Evolutionary conservation across 306 rosid genomes (phyloP), one percentile per base, ranked within the genome.

Genomic region (Cucurbita pepo): DNA sequence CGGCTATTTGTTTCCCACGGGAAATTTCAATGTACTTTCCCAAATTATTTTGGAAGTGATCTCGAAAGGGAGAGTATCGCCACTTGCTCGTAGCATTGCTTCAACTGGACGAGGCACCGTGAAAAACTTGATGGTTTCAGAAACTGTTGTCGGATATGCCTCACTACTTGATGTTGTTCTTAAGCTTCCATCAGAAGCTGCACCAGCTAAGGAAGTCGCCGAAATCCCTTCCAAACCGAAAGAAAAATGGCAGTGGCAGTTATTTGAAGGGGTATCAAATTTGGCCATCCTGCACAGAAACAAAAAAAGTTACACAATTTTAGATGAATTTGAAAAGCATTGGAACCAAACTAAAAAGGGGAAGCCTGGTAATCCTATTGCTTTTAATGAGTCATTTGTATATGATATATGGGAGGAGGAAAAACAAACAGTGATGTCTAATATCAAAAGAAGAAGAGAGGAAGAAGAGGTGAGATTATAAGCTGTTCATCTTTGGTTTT

Each of bases 371-470:
- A 45, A 69, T 21, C 43, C 71, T 14, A 60, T 57, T 82, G 77
- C 85, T 48, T 80, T 72, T 71, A 61, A 74, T 74, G 88, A 84
- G 83, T 67, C 86, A 22, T 89, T 88, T 83, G 62, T 91, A 67
- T 91, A 95, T 64, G 83, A 84, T 80, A 78, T 95, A 81, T 95
- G 99, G 99, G 96, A 84, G 80, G 99, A 95, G 81, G 96, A 95
- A 81, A 91, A 71, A 79, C 18, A 43, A 19, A 77, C 74, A 59
- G 84, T 80, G 80, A 79, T 80, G 82, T 83, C 81, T 54, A 78
- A 77, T 83, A 71, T 81, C 30, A 86, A 65, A 78, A 86, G 79
- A 82, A 88, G 87, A 77, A 84, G 83, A 81, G 97, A 91, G 86
- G 97, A 89, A 74, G 99, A 91, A 77, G 86, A 88, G 96, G 99